Evolutionary conservation across 2,329 filamentous ascomycete species (phyloP).

Genomic region (Pestalotiopsis sp.): DNA sequence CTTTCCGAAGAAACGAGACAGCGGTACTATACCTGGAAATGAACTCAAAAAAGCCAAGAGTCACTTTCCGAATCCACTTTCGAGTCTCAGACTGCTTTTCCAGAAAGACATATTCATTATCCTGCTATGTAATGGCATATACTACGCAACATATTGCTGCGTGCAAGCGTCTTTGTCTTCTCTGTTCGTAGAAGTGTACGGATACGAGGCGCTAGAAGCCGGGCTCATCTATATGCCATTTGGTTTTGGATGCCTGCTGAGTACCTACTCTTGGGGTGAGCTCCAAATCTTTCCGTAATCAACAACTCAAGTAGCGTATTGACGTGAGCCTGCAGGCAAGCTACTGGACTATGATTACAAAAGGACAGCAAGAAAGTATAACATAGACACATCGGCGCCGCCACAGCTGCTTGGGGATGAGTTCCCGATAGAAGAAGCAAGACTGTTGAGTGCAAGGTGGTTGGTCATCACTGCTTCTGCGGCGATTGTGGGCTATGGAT

Average conservation of each 20-base stretch:
- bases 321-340: neutral
- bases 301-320: neutral
- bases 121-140: conserved; percentile 23
- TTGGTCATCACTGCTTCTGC: neutral
- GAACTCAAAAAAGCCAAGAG: neutral
- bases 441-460: conserved; percentile 14
- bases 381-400: neutral
- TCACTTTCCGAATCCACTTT: conserved; percentile 17
- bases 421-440: conserved; percentile 18
- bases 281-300: too few relatives aligned
- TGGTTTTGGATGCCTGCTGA: conserved; percentile 16
- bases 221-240: conserved; percentile 23
- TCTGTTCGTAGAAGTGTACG: conserved; percentile 22
- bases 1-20: too few relatives aligned
- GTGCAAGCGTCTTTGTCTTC: conserved; percentile 23
- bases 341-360: conserved; percentile 14
- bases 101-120: conserved; percentile 13
- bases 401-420: neutral
- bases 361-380: conserved; percentile 5
- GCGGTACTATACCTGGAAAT: too few relatives aligned
- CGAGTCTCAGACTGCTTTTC: conserved; percentile 16
- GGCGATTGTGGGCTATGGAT: too few relatives aligned
- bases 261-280: neutral
- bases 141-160: conserved; percentile 22
- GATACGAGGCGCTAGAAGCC: conserved; percentile 18